phyloP scores from a whole-genome alignment of 1,139 yeast species.

The Taphrina deformans region DNA sequence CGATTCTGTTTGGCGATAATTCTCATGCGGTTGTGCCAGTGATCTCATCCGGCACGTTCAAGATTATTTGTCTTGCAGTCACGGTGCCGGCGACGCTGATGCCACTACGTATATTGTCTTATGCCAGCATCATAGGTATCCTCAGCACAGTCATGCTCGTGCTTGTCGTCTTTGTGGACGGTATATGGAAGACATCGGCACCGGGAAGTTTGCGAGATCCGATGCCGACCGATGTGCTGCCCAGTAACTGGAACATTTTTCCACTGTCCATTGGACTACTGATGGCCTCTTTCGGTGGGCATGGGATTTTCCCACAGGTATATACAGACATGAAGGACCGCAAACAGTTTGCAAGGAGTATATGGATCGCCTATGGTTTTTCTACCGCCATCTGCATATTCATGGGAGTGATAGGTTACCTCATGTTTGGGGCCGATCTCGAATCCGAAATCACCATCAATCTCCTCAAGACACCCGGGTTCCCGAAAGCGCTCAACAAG shows the following conservation, averaged over 20 bases:
- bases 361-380: constrained; percentile 60
- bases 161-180: constrained; percentile 59
- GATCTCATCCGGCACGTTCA: constrained; percentile 54
- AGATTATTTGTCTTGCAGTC: constrained; percentile 59
- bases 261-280: constrained; percentile 69
- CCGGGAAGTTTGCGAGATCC: constrained; percentile 72
- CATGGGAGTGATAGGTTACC: constrained; percentile 76
- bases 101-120: constrained; percentile 70
- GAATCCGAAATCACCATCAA: constrained; percentile 82
- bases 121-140: constrained; percentile 74
- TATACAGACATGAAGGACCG: constrained; percentile 84
- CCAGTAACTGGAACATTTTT: constrained; percentile 51
- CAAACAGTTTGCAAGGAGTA: constrained; percentile 52
- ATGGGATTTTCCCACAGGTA: constrained; percentile 79
- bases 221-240: constrained; percentile 56
- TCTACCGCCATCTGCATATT: constrained; percentile 69
- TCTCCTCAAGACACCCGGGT: constrained; percentile 66
- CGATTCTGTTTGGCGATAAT: constrained; percentile 81
- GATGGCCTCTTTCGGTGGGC: constrained; percentile 93
- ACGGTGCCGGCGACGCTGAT: constrained; percentile 65
- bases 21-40: constrained; percentile 64
- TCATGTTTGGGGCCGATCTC: constrained; percentile 83
- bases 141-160: constrained; percentile 67
- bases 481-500: constrained; percentile 66
- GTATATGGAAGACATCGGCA: constrained; percentile 54